A percentile compares a stretch with the other conserved stretches of the same genome.
Conservation (phyloP, 2,329 filamentous ascomycete species). For the Phaeosphaeria sp. region DNA sequence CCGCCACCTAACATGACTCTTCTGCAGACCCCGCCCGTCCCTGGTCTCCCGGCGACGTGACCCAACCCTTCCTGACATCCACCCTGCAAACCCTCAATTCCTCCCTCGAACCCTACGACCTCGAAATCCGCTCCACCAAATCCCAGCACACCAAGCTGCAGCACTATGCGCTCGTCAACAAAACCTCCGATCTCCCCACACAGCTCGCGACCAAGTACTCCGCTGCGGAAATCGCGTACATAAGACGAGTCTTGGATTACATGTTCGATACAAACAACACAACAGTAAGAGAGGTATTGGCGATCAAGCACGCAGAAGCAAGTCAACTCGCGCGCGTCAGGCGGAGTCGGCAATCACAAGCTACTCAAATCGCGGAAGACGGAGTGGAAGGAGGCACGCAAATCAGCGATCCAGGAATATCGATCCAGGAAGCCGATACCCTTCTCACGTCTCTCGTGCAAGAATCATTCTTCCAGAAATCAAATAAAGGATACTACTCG, state of each 20-base stretch:
- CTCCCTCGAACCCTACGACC: conserved; percentile 79
- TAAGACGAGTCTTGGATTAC: conserved; percentile 84
- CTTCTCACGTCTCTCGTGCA: conserved; percentile 73
- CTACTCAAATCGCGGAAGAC: conserved; percentile 28
- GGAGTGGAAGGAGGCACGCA: conserved; percentile 42
- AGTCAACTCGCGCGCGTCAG: conserved; percentile 66
- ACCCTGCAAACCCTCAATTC: conserved; percentile 75
- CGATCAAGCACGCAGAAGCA: conserved; percentile 79
- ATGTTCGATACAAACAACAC: conserved; percentile 94
- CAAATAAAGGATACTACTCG: conserved; percentile 72
- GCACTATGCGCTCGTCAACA: conserved; percentile 83
- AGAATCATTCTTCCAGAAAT: conserved; percentile 86
- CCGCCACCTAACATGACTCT: too few relatives aligned
- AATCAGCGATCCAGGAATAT: conserved; percentile 60
- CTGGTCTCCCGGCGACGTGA: conserved; percentile 68
- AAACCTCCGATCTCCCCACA: conserved; percentile 80
- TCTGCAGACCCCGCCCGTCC: conserved; percentile 49
- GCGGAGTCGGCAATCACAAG: conserved; percentile 25
- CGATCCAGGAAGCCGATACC: conserved; percentile 76
- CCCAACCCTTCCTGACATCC: conserved; percentile 68
- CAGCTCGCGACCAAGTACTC: conserved; percentile 84
- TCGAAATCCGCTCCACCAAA: conserved; percentile 78
- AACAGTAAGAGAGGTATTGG: conserved; percentile 79
- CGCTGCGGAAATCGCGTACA: conserved; percentile 85
- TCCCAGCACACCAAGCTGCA: conserved; percentile 69